Evolutionary conservation across 805 yeast genomes (phyloP).

Genomic region (Hagleromyces aurorensis): DNA sequence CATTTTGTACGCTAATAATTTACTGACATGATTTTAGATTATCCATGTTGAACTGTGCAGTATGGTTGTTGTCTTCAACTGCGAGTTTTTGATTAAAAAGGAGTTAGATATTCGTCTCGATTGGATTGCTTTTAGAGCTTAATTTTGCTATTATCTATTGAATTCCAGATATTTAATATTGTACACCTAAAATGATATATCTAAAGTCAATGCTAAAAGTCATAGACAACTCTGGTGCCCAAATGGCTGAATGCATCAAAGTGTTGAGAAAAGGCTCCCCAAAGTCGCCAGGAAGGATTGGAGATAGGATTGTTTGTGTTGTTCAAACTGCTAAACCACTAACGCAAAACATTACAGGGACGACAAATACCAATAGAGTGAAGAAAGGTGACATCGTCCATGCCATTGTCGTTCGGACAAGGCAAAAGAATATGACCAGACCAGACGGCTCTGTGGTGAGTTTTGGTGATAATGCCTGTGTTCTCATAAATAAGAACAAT

Average conservation of each 20-base stretch:
- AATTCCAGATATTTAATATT: too few species aligned
- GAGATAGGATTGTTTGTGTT: constrained; percentile 91
- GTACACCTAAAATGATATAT: constrained; percentile 57
- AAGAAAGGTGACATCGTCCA: constrained; percentile 93
- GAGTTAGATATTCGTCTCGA: too few species aligned
- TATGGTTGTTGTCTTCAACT: too few species aligned
- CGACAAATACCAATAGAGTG: constrained; percentile 68
- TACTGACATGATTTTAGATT: too few species aligned
- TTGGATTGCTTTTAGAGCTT: too few species aligned
- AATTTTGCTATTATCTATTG: too few species aligned
- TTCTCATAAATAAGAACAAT: constrained; percentile 75
- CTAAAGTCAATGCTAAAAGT: constrained; percentile 82
- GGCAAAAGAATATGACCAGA: constrained; percentile 60
- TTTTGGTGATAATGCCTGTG: constrained; percentile 97
- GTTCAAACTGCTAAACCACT: constrained; percentile 84
- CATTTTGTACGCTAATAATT: too few species aligned
- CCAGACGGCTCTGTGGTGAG: constrained; percentile 79
- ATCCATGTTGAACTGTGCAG: too few species aligned
- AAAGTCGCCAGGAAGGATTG: constrained; percentile 70
- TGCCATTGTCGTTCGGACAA: constrained; percentile 92
- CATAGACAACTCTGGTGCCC: constrained; percentile 94
- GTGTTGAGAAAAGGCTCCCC: constrained; percentile 81
- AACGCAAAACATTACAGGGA: constrained; percentile 63
- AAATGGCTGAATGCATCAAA: constrained; percentile 90
- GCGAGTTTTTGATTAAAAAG: too few species aligned